Evolutionary conservation across 2,329 filamentous ascomycete species (phyloP), one percentile per base, ranked within the genome.

Genomic region (Penicillium sp.): DNA sequence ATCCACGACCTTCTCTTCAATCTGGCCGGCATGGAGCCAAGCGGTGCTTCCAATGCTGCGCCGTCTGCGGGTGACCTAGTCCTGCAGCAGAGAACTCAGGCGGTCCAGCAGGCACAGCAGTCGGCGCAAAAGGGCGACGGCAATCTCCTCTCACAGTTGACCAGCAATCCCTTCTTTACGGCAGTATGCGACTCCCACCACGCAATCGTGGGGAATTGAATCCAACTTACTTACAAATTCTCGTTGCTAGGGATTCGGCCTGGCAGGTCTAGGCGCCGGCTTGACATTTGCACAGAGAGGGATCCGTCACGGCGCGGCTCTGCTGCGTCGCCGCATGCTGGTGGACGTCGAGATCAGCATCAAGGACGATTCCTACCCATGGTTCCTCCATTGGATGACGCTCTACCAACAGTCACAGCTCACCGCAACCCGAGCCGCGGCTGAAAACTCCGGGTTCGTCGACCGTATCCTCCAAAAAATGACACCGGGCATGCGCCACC

Each of bases 341-440:
- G 90, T 97, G 63, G 91, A 96, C 65, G 85, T 99, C 64, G 94
- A 99, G 73, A 96, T 99, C 72, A 92, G 89, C 71, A 89, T 90
- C 68, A 89, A 92, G 64, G 94, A 99, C 74, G 85, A 90, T 40
- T 92, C 92, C 1, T 99, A 97, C 69, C 86, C 86, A 36, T 97
- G 92, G 92, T 85, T 99, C 38, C 80, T 99, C 9, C 87, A 92
- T 58, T 99, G 94, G 92, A 88, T 99, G 70, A 92, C 91, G 6
- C 82, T 90, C 50, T 90, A 90, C 58, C 89, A 91, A 46, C 81
- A 85, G 48, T 66, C 76, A 65, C 61, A 89, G 79, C 55, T 87
- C 33, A 63, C 59, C 83, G 53, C 77, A 74, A 51, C 87, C 79
- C 46, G 77, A 74, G 31, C 78, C 65, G 52, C 69, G 44, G 63